Base-by-base conservation (phyloP, 768 basidiomycete species). In the Tylopilus subfusipes region DNA sequence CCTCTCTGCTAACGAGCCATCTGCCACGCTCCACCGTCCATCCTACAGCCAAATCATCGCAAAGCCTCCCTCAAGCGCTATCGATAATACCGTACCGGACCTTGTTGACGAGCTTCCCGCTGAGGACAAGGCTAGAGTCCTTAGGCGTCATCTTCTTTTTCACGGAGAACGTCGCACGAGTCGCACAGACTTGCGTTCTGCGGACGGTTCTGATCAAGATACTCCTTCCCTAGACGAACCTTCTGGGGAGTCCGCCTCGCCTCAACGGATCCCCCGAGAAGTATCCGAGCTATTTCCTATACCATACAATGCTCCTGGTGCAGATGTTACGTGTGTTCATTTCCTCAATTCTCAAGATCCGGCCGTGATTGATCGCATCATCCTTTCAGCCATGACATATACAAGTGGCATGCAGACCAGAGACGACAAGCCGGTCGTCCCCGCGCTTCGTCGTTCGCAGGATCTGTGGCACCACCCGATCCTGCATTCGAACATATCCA, bases 401-500 rank as follows among this genome's bases (percentile, higher is more conserved):
- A 97, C 77, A 98, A 97, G 73, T 98, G 93, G 89, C 88, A 94
- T 57, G 78, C 83, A 16, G 87, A 89, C 61, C 83, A 85, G 52
- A 80, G 78, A 24, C 81, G 85, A 53, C 78, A 82, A 55, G 77
- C 75, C 18, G 75, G 71, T 13, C 82, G 90, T 39, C 75, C 80
- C 18, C 86, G 90, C 36, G 76, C 87, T n/a, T 78, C 82, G 34
- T 92, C 90, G 0, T 90, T 82, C 60, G 77, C 84, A 12, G 85
- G 81, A 3, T 76, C 76, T 36, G 73, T 76, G 12, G 64, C 70
- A 0, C 74, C 79, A 5, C 76, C 76, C 8, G 81, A 91, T 65
- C 90, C 95, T 19, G 88, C 81, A 3, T 90, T 97, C 53, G 88
- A 94, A 63, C 92, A 95, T 62, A 93, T 98, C 49, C 92, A 93